Percentiles rank a stretch among this genome's conserved stretches.
Conservation (phyloP, 768 basidiomycete species). For the Boletus edulis region DNA sequence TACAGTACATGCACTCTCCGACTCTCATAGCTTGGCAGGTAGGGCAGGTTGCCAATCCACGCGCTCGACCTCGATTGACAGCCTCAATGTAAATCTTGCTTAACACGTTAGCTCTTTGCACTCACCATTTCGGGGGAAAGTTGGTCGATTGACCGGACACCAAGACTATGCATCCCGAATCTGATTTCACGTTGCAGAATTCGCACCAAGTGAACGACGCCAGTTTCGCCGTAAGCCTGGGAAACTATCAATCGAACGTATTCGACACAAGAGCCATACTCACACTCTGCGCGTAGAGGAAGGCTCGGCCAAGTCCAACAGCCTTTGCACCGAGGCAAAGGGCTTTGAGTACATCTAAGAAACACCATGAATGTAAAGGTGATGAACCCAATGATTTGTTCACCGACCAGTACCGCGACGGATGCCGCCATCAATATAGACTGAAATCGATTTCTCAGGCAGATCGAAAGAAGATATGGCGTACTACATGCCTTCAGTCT, state of each 20-base stretch:
- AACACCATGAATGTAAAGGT: neutral
- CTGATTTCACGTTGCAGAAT: conserved; percentile 78
- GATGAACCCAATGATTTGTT: neutral
- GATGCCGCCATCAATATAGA: conserved; percentile 82
- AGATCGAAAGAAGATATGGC: neutral
- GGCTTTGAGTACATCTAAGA: conserved; percentile 79
- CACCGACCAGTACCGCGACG: conserved; percentile 70
- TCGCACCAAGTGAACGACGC: conserved; percentile 61
- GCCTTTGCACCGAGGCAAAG: conserved; percentile 85
- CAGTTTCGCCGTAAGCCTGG: conserved; percentile 74
- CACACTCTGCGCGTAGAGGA: conserved; percentile 85
- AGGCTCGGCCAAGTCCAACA: conserved; percentile 82
- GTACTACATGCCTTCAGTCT: conserved; percentile 55
- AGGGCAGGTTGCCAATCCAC: conserved; percentile 60
- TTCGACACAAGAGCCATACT: conserved; percentile 17
- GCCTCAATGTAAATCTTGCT: neutral
- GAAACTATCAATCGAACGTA: conserved; percentile 2
- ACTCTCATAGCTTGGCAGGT: conserved; percentile 24
- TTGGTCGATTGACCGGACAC: conserved; percentile 61
- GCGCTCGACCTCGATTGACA: conserved; percentile 49
- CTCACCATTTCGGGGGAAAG: conserved; percentile 75
- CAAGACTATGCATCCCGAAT: conserved; percentile 72
- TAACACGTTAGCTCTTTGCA: neutral
- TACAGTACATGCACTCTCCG: neutral
- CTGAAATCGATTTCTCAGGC: conserved; percentile 33